Conservation (phyloP, 805 yeast species). For the Clavispora vitiphila region DNA sequence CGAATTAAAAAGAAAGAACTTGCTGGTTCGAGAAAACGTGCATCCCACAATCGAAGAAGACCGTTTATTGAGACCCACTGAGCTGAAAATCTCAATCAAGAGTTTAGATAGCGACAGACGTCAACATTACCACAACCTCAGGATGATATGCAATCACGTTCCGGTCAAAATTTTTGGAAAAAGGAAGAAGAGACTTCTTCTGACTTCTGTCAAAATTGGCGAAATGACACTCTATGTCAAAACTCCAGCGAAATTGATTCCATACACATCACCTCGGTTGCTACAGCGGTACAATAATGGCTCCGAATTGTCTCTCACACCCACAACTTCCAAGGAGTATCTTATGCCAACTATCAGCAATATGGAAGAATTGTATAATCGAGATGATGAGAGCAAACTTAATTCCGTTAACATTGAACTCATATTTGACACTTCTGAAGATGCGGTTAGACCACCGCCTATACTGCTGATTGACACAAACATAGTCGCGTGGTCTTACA, state of each 20-base stretch:
- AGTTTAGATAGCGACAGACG: slow-evolving; percentile 3
- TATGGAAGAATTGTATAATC: slow-evolving; percentile 28
- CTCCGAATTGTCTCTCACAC: not conserved
- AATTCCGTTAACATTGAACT: slow-evolving; percentile 23
- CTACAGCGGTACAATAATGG: slow-evolving; percentile 33
- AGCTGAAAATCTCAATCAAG: not conserved
- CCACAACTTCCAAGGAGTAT: not conserved
- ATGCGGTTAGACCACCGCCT: slow-evolving; percentile 26
- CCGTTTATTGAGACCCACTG: not conserved
- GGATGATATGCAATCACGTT: slow-evolving; percentile 25
- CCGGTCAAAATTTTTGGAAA: slow-evolving; percentile 25
- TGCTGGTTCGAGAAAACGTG: slow-evolving; percentile 9
- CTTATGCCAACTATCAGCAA: slow-evolving; percentile 12
- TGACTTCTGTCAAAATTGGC: slow-evolving; percentile 31
- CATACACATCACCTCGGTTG: slow-evolving; percentile 34
- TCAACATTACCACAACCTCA: slow-evolving; percentile 11
- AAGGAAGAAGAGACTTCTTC: slow-evolving; percentile 33
- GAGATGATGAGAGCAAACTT: slow-evolving; percentile 19
- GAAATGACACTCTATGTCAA: slow-evolving; percentile 26
- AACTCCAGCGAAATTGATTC: slow-evolving; percentile 31
- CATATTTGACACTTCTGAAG: slow-evolving; percentile 22
- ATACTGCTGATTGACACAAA: slow-evolving; percentile 31
- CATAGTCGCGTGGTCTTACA: slow-evolving; percentile 37
- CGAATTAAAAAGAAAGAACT: slow-evolving; percentile 31
- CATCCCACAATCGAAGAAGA: not conserved